A percentile compares a stretch with the other conserved stretches of the same genome.
These are phyloP conservation scores for Suhomyces choctaworum DNA, from an alignment of 1,139 yeast genomes.

Conservation along the genomic window DNA sequence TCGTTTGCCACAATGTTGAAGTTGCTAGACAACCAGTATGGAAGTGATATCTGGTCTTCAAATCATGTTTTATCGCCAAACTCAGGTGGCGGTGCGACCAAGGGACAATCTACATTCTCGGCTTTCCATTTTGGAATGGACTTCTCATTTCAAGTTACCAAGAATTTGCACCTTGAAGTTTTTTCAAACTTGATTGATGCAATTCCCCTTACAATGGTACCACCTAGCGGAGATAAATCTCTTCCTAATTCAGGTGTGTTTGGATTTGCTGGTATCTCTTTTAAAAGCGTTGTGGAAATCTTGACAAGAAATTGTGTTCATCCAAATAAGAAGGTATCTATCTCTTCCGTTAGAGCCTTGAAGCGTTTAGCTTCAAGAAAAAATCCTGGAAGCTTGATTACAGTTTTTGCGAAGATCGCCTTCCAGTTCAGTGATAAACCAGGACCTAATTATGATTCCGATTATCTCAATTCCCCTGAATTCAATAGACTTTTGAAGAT, in stretches of 20 bases:
- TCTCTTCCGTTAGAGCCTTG: conserved; percentile 63
- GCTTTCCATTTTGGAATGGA: conserved; percentile 58
- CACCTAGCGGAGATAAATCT: conserved; percentile 28
- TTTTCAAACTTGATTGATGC: conserved; percentile 71
- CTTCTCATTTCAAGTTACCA: conserved; percentile 32
- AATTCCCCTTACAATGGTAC: conserved; percentile 65
- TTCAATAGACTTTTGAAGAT: conserved; percentile 62
- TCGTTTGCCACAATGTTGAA: conserved; percentile 58
- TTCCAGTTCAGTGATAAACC: conserved; percentile 76
- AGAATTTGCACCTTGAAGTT: conserved; percentile 52
- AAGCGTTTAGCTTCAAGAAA: conserved; percentile 64
- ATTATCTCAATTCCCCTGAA: conserved; percentile 55
- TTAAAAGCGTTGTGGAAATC: conserved; percentile 67
- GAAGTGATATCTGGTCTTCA: conserved; percentile 38
- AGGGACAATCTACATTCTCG: conserved; percentile 35
- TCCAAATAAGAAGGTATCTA: conserved; percentile 57
- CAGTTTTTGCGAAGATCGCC: conserved; percentile 75
- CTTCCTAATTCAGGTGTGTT: conserved; percentile 4
- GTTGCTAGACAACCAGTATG: conserved; percentile 62
- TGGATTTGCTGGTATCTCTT: conserved; percentile 47
- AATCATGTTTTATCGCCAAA: conserved; percentile 15
- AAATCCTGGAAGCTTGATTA: conserved; percentile 71
- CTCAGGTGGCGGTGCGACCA: conserved; percentile 11
- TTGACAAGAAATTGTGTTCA: conserved; percentile 77
- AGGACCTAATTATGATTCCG: conserved; percentile 49